Percentiles rank a stretch among this genome's conserved stretches.
phyloP scores from a whole-genome alignment of 2,329 filamentous ascomycete species.

The Penicillium sp. region DNA sequence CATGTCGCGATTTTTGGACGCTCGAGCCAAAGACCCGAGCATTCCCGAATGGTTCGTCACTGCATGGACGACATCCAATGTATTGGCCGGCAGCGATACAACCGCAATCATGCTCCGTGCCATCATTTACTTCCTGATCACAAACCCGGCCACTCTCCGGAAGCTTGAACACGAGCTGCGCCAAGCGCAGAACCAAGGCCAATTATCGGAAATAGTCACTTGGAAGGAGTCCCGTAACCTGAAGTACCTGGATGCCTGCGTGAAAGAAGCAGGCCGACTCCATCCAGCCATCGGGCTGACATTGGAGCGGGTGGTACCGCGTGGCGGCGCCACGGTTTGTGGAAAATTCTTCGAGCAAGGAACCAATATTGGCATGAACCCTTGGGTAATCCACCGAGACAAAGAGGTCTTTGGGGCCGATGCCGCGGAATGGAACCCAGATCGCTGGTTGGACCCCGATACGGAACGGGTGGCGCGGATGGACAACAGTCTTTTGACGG shows the following conservation, averaged over 20 bases:
- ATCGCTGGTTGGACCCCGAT: slow-evolving; percentile 47
- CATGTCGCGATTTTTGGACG: background rate
- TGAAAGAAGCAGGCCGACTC: slow-evolving; percentile 28
- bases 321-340: background rate
- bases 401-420: slow-evolving; percentile 29
- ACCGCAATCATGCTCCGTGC: slow-evolving; percentile 16
- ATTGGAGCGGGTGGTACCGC: slow-evolving; percentile 1
- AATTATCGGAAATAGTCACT: slow-evolving; percentile 10
- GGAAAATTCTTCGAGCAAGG: slow-evolving; percentile 43
- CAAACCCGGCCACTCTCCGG: slow-evolving; percentile 21
- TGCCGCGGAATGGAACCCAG: slow-evolving; percentile 49
- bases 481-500: slow-evolving; percentile 1
- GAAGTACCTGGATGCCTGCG: slow-evolving; percentile 28
- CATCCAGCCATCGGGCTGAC: slow-evolving; percentile 41
- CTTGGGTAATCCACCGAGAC: slow-evolving; percentile 44
- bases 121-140: slow-evolving; percentile 16
- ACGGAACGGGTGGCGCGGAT: background rate
- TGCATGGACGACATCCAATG: slow-evolving; percentile 40
- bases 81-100: slow-evolving; percentile 31
- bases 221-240: slow-evolving; percentile 22
- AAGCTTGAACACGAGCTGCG: slow-evolving; percentile 35
- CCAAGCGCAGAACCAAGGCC: background rate
- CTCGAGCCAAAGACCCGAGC: background rate
- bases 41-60: slow-evolving; percentile 1
- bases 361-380: slow-evolving; percentile 48